Evolutionary conservation across 495 filamentous ascomycete genomes (phyloP).

Genomic region (Bacidia gigantensis): DNA sequence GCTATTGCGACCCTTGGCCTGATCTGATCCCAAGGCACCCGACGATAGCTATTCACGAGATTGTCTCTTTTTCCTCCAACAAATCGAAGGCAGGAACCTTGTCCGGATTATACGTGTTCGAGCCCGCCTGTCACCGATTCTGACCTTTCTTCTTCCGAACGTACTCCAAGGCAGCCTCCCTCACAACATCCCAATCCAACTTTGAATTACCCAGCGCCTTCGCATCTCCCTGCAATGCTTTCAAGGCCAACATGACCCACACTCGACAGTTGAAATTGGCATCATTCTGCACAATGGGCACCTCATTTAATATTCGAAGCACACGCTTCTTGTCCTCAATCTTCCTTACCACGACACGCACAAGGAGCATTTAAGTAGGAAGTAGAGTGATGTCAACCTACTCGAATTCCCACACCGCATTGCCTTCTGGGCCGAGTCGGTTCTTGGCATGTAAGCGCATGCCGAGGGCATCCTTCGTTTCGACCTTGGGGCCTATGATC

Average conservation of each 20-base stretch:
- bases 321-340: conserved; percentile 23
- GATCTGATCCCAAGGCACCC: too few relatives aligned
- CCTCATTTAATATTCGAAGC: conserved; percentile 21
- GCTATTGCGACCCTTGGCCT: too few relatives aligned
- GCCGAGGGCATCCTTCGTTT: conserved; percentile 16
- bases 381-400: conserved; percentile 18
- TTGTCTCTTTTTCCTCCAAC: not conserved
- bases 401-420: conserved; percentile 24
- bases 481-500: conserved; percentile 28
- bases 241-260: conserved; percentile 31
- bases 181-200: conserved; percentile 25
- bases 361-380: conserved; percentile 27
- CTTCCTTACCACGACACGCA: conserved; percentile 33
- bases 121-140: too few relatives aligned
- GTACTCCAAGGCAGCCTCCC: conserved; percentile 25
- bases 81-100: not conserved
- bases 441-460: conserved; percentile 26
- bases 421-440: not conserved
- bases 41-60: too few relatives aligned
- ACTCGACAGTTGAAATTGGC: conserved; percentile 28
- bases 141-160: conserved; percentile 24
- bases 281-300: conserved; percentile 22
- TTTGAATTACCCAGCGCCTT: conserved; percentile 25
- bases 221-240: conserved; percentile 20
- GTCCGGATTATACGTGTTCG: not conserved